Evolutionary conservation across 352 stramenopile species (phyloP), one percentile per base, ranked within the genome.

Genomic region (Phytophthora hybrid): DNA sequence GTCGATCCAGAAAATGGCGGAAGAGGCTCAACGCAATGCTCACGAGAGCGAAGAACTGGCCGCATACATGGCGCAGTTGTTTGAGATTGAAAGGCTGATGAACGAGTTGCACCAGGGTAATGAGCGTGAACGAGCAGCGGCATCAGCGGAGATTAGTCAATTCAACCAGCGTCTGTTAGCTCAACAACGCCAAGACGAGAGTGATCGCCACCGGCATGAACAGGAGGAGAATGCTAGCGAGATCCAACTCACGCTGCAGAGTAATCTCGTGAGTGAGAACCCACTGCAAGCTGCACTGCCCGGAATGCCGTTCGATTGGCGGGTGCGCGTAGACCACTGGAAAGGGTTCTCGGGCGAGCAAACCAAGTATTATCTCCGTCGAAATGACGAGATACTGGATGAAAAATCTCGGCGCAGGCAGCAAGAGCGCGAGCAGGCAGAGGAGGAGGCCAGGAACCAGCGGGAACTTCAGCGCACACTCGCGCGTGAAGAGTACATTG

Each of bases 281-380:
- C 81, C 84, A 6, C 60, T 82, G 46, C 82, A 93, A 57, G 84
- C 85, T 1, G 73, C 81, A 14, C 62, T 87, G 5, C 79, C 79
- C 7, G 77, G 70, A 16, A 70, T 78, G 14, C 51, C 80, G 1
- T 56, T 87, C 8, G 78, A 86, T 14, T 82, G 87, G 18, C 84
- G 88, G 7, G 86, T 95, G 23, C 85, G 88, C 37, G 84, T 94
- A 7, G 88, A 95, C 72, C 86, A 93, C 64, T 95, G 86, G 86
- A 95, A 95, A 63, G 88, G 88, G 0, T 81, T 93, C 26, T 93
- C 85, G 1, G 70, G 44, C n/a, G 69, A 84, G n/a, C 80, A 93
- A 69, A 92, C 83, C 1, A 82, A 77, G 49, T 72, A 67, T 23
- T 81, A 85, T 58, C 73, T 95, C 51, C 68, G 77, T 3, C 80